Conservation (phyloP, 164 flowering plant species). For the Nymphaea thermarum region DNA sequence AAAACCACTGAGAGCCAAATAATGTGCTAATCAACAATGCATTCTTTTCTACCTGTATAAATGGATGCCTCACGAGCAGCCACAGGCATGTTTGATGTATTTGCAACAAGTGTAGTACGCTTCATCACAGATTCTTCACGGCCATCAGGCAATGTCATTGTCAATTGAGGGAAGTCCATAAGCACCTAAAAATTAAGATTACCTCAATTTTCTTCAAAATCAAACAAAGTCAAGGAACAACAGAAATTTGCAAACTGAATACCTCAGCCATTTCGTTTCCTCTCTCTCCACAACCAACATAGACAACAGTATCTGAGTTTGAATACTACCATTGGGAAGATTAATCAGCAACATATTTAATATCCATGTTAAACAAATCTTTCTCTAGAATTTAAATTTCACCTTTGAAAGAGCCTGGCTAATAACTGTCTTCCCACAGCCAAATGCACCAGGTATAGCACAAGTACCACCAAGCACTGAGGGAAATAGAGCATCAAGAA, state of each 20-base stretch:
- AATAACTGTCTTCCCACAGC: conserved; percentile 99
- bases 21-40: not conserved
- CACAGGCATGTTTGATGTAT: conserved; percentile 99
- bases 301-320: conserved; percentile 95
- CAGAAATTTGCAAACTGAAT: conserved; percentile 2
- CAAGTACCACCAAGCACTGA: conserved; percentile 99
- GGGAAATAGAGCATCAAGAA: conserved; percentile 99
- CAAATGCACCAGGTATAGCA: conserved; percentile 99
- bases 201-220: not conserved
- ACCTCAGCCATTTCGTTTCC: conserved; percentile 99
- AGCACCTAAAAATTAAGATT: conserved; percentile 55
- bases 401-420: conserved; percentile 99
- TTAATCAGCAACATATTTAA: not conserved
- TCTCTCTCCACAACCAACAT: conserved; percentile 99
- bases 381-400: not conserved
- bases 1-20: too few species aligned
- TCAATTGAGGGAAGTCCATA: conserved; percentile 99
- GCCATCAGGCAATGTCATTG: conserved; percentile 99
- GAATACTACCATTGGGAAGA: conserved; percentile 65
- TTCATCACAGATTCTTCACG: conserved; percentile 99
- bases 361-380: not conserved
- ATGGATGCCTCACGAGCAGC: conserved; percentile 99
- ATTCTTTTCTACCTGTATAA: conserved; percentile 58
- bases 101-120: conserved; percentile 99
- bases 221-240: conserved; percentile 1